phyloP scores from a whole-genome alignment of 148 eudicot species.

The Tetragonia tetragonoides region DNA sequence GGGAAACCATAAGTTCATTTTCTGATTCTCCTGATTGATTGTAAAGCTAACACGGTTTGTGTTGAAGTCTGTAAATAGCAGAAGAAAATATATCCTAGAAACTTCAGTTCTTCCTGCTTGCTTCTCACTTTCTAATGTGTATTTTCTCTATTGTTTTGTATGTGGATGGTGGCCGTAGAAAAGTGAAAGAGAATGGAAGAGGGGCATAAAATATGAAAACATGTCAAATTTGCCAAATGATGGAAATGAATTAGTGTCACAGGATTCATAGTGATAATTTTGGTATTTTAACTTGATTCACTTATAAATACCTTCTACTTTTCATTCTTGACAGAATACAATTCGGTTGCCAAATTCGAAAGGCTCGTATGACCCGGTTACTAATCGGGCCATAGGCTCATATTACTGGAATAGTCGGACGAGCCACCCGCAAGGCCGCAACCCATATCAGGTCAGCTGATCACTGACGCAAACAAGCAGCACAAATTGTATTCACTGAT shows the following conservation, averaged over 20 bases:
- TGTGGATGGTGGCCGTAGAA: neutral
- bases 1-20: neutral
- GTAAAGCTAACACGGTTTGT: constrained; percentile 5
- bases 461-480: constrained; percentile 5
- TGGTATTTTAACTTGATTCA: too few species aligned
- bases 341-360: too few species aligned
- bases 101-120: neutral
- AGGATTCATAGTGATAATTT: too few species aligned
- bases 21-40: neutral
- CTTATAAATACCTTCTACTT: too few species aligned
- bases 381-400: neutral
- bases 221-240: too few species aligned
- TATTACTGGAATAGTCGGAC: neutral
- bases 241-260: too few species aligned
- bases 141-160: neutral
- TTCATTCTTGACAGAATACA: too few species aligned
- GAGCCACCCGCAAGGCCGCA: neutral
- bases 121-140: neutral
- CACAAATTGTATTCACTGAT: constrained; percentile 12
- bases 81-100: neutral
- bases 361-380: too few species aligned
- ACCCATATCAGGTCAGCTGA: constrained; percentile 17
- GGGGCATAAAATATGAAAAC: too few species aligned
- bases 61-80: neutral
- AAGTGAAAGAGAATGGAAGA: too few species aligned